These are phyloP conservation scores for Aureobasidium sp. DNA, from an alignment of 2,329 filamentous ascomycete genomes.

Conservation along the genomic window DNA sequence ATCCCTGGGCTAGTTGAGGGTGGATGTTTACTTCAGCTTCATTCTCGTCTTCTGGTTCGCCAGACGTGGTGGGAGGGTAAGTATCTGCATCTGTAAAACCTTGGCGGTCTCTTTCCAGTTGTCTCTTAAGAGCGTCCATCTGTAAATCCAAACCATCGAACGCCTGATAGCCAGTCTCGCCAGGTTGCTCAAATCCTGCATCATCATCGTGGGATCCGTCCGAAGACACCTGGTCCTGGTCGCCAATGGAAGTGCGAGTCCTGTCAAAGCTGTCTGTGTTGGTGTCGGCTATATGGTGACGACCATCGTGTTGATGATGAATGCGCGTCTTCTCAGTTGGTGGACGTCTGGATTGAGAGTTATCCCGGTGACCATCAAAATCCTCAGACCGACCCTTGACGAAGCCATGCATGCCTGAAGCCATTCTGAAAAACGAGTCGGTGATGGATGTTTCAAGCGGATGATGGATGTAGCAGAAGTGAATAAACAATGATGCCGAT, in stretches of 20 bases:
- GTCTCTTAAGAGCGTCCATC: neutral
- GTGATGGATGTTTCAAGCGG: neutral
- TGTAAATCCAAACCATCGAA: neutral
- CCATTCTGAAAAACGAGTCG: neutral
- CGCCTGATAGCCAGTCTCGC: no score
- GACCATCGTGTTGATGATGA: constrained; percentile 2
- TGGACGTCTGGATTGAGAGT: neutral
- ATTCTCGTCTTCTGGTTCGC: constrained; percentile 15
- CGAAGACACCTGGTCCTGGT: neutral
- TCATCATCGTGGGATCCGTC: constrained; percentile 18
- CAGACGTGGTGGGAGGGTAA: constrained; percentile 34
- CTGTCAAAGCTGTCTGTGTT: constrained; percentile 34
- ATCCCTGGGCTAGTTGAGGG: neutral
- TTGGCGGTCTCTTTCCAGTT: neutral
- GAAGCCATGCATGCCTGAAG: neutral
- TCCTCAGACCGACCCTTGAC: neutral
- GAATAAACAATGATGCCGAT: constrained; percentile 12
- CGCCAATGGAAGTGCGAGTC: constrained; percentile 22
- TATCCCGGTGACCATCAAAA: neutral
- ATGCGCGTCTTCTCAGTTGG: constrained; percentile 9
- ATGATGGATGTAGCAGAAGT: neutral
- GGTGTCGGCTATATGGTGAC: constrained; percentile 30
- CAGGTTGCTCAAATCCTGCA: neutral
- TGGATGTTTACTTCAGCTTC: neutral
- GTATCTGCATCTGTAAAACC: constrained; percentile 19